Conservation (phyloP, 176 grass and related monocot genomes). For the Poa pratensis region DNA sequence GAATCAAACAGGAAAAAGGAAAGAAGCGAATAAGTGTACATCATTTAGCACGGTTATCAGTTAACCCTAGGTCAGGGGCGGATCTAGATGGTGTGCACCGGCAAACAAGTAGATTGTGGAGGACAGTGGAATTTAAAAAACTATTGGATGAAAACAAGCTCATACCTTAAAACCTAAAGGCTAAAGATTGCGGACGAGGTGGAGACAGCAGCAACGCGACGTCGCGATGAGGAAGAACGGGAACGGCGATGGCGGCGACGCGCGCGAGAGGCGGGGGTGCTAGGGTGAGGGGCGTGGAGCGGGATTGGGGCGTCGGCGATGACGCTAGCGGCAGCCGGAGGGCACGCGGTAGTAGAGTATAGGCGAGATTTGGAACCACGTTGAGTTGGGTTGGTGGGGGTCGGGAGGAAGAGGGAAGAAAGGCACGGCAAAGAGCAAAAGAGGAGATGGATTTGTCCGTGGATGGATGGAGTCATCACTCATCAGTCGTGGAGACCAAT, state of each 20-base stretch:
- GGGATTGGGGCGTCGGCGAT: background rate
- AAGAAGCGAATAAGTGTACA: background rate
- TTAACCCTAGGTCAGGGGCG: slow-evolving; percentile 4
- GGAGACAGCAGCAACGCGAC: background rate
- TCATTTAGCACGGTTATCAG: slow-evolving; percentile 13
- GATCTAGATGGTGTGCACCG: background rate
- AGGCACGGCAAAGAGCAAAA: background rate
- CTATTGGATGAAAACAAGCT: slow-evolving; percentile 9
- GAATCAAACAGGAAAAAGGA: background rate
- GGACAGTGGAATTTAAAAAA: background rate
- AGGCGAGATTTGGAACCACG: background rate
- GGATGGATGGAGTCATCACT: background rate
- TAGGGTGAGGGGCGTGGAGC: background rate
- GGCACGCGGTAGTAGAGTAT: background rate
- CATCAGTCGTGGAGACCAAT: background rate
- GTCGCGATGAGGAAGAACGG: background rate
- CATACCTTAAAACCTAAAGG: slow-evolving; percentile 5
- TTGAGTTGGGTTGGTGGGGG: background rate
- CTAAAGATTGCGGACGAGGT: slow-evolving; percentile 4
- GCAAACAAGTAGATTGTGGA: background rate
- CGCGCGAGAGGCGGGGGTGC: background rate
- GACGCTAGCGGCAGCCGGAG: background rate
- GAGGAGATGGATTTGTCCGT: background rate
- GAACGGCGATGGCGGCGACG: slow-evolving; percentile 2
- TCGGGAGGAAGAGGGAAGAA: background rate